Evolutionary conservation across 2,329 filamentous ascomycete species (phyloP).

Genomic region (Sporothrix variecibatus): DNA sequence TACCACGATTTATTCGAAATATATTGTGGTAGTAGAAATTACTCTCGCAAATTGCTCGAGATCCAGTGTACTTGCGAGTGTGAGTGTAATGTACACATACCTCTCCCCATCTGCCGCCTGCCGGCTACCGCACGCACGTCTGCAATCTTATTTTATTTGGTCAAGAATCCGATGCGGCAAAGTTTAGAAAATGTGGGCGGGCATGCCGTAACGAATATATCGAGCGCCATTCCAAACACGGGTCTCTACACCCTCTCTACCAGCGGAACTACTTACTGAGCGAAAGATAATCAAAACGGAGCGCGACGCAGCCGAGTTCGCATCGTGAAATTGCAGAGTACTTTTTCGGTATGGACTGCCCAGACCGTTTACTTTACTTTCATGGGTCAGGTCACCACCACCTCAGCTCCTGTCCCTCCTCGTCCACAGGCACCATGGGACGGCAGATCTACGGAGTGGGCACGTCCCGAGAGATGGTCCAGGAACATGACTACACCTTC

Average conservation of each 20-base stretch:
- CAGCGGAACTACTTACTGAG: no score
- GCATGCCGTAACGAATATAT: background rate
- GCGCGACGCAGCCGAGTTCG: background rate
- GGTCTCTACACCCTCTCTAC: background rate
- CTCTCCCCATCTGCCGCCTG: background rate
- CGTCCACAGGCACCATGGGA: background rate
- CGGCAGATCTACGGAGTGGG: conserved; percentile 15
- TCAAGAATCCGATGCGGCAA: background rate
- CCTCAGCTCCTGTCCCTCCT: background rate
- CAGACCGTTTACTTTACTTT: background rate
- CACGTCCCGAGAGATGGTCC: background rate
- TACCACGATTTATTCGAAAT: background rate
- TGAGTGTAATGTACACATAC: background rate
- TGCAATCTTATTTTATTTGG: background rate
- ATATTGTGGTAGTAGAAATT: background rate
- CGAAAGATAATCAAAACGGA: background rate
- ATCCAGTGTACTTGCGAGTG: background rate
- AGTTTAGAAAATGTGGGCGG: background rate
- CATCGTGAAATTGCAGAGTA: background rate
- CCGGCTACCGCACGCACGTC: background rate
- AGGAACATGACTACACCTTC: background rate
- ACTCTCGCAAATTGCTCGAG: background rate
- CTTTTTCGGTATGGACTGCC: background rate
- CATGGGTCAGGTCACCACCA: background rate
- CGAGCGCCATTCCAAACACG: conserved; percentile 4